phyloP scores from a whole-genome alignment of 2,329 filamentous ascomycete genomes.

The Ophiostoma triangulosporum region DNA sequence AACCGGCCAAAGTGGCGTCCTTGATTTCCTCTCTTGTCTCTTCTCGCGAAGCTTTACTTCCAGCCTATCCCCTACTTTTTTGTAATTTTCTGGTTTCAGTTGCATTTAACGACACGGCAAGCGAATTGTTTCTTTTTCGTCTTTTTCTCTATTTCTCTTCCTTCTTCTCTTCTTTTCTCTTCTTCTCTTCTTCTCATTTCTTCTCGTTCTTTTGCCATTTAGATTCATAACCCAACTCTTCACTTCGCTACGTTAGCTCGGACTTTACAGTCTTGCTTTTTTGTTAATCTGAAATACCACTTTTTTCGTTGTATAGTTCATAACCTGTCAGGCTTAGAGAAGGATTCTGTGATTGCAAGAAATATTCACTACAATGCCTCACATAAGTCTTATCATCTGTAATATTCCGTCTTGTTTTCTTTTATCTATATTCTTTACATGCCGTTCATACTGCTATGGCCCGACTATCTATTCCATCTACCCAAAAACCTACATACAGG shows the following conservation, averaged over 20 bases:
- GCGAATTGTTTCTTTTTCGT: slow-evolving; percentile 1
- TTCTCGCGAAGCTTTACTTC: background rate
- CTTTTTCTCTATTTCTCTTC: background rate
- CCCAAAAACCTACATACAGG: too few relatives aligned
- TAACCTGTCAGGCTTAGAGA: background rate
- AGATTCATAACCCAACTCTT: background rate
- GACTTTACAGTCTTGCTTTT: background rate
- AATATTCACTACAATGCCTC: too few relatives aligned
- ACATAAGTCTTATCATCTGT: too few relatives aligned
- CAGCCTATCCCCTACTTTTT: too few relatives aligned
- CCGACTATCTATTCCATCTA: too few relatives aligned
- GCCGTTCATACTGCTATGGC: too few relatives aligned
- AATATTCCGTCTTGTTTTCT: too few relatives aligned
- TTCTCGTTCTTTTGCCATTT: too few relatives aligned
- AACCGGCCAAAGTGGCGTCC: slow-evolving; percentile 36
- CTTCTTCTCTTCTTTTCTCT: background rate
- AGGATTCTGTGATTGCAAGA: background rate
- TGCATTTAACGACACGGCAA: slow-evolving; percentile 3
- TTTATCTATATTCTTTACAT: too few relatives aligned
- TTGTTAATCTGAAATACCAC: background rate
- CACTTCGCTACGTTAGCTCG: background rate
- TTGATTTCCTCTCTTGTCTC: slow-evolving; percentile 16
- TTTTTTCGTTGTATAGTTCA: background rate
- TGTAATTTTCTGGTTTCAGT: slow-evolving; percentile 1
- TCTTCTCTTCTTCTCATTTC: background rate